Base-by-base conservation (phyloP, 2,329 filamentous ascomycete genomes). In the Monosporascus ibericus region DNA sequence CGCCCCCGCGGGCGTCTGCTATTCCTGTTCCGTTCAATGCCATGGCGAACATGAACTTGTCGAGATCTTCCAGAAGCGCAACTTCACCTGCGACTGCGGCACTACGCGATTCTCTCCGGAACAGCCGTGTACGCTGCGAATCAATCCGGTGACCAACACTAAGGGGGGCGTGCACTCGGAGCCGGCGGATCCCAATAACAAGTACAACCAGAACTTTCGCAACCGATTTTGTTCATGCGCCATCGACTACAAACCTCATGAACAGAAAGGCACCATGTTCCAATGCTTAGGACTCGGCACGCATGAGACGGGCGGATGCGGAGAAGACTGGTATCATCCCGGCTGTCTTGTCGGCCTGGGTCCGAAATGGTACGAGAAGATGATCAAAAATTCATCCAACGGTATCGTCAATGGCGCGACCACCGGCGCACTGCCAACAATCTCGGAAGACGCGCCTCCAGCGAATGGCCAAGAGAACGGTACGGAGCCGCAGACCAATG, bases 251-350 rank as follows among this genome's bases (percentile, higher is more conserved):
- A 88, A 96, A 66, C 84, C 92, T 0, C 82, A 92, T 47, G 79
- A 88, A 66, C 91, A 99, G 68, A 95, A 92, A 62, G 92, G 92
- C 0, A 97, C 92, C 39, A 99, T 99, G 94, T 99, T 95, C 62
- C 94, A 99, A 69, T 99, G 94, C 66, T 70, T 97, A 2, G 92
- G 92, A 0, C 75, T 97, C 1, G 91, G 90, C 1, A 87, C 84
- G 0, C 78, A 81, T 14, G 87, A 92, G 59, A 85, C 86, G 1
- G 92, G 92, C 17, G 92, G 92, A 5, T 97, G 92, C 70, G 92
- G 92, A 14, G 92, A 97, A 72, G 92, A 97, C 66, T 97, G 92
- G 92, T 97, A 90, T 79, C 92, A 97, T 72, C 90, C 92, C 0
- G 91, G 94, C 56, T 97, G 92, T 66, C 74, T 97, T 7, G 83